These are phyloP conservation scores for Orbilia javanica DNA, from an alignment of 2,329 filamentous ascomycete species.

Conservation along the genomic window DNA sequence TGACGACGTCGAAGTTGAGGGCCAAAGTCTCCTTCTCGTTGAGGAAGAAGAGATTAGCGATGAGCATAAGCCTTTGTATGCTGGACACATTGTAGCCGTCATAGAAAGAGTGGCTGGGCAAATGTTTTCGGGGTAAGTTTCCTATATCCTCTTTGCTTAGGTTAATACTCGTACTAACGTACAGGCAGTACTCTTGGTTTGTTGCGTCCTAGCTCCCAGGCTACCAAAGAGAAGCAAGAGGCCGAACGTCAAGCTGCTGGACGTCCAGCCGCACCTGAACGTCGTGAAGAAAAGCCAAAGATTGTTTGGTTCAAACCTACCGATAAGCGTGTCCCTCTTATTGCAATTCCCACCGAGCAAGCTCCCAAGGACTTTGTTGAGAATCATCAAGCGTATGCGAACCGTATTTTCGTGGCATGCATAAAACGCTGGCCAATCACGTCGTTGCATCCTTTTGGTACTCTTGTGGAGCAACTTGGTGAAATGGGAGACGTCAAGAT, in stretches of 20 bases:
- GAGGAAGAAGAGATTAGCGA: conserved; percentile 99
- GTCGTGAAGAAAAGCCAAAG: conserved; percentile 96
- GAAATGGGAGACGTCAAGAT: conserved; percentile 98
- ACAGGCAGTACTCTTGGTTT: conserved; percentile 80
- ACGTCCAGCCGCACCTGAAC: conserved; percentile 80
- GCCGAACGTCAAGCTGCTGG: conserved; percentile 85
- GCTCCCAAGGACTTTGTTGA: conserved; percentile 97
- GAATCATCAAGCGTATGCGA: conserved; percentile 96
- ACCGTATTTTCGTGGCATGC: conserved; percentile 97
- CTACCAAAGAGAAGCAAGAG: conserved; percentile 99
- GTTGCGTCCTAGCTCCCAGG: conserved; percentile 94
- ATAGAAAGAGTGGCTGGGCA: conserved; percentile 96
- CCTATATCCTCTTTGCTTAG: background rate
- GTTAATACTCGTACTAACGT: conserved; percentile 58
- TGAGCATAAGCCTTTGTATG: conserved; percentile 96
- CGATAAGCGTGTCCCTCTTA: conserved; percentile 96
- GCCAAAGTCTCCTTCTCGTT: conserved; percentile 93
- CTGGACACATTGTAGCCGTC: conserved; percentile 95
- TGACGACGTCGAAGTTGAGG: conserved; percentile 98
- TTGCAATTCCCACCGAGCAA: conserved; percentile 98
- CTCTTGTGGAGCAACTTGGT: conserved; percentile 94
- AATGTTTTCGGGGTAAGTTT: conserved; percentile 84
- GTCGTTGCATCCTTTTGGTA: conserved; percentile 98
- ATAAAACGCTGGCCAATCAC: conserved; percentile 99
- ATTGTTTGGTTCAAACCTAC: conserved; percentile 99